phyloP scores from a whole-genome alignment of 176 grass and related monocot species.

The bread wheat (Triticum aestivum) region IWGSC_CS_RefSeq_v2.1 NC_057799.1:195204408-195204907 shows the following conservation, averaged over 20 bases:
- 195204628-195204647: neutral
- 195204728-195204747: conserved; percentile 99
- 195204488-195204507: conserved; percentile 91
- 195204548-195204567: conserved; percentile 95
- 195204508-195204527: conserved; percentile 94
- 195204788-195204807: conserved; percentile 82
- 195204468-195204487: conserved; percentile 94
- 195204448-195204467: conserved; percentile 97
- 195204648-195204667: neutral
- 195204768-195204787: conserved; percentile 98
- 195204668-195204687: conserved; percentile 16
- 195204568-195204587: conserved; percentile 44
- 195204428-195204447: neutral
- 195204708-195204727: conserved; percentile 97
- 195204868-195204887: conserved; percentile 99
- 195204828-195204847: conserved; percentile 18
- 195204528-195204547: conserved; percentile 94
- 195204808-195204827: conserved; percentile 21
- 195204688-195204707: conserved; percentile 55
- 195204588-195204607: conserved; percentile 27
- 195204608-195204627: conserved; percentile 17
- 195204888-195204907: conserved; percentile 98
- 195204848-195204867: conserved; percentile 43
- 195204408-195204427: neutral
- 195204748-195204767: conserved; percentile 91